These are phyloP conservation scores for Stipa capillata DNA, from an alignment of 176 grass and related monocot genomes.

Conservation along the genomic window DNA sequence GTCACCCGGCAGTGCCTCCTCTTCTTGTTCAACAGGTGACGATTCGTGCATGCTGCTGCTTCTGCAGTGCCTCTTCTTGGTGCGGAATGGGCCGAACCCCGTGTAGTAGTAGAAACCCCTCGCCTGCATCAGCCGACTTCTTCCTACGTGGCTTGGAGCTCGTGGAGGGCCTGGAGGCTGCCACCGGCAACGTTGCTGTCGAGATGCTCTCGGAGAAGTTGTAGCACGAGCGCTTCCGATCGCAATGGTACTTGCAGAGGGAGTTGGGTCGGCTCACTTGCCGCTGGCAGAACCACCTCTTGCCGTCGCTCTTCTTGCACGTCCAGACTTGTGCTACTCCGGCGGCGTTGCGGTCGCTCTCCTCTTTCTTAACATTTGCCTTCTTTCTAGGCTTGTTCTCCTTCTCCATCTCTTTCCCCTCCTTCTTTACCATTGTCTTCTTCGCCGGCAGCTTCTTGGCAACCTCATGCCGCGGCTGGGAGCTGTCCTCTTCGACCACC, in stretches of 20 bases:
- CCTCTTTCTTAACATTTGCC: constrained; percentile 5
- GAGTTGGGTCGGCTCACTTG: constrained; percentile 3
- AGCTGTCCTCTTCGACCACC: background rate
- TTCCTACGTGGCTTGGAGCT: constrained; percentile 19
- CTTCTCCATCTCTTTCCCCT: background rate
- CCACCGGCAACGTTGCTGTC: background rate
- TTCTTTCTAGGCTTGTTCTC: background rate
- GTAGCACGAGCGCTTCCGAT: no score
- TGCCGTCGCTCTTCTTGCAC: constrained; percentile 47
- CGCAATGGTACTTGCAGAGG: constrained; percentile 28
- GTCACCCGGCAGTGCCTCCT: background rate
- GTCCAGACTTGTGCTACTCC: background rate
- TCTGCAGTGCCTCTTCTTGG: constrained; percentile 28
- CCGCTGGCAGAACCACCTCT: constrained; percentile 14
- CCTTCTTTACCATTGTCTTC: background rate
- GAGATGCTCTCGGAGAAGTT: background rate
- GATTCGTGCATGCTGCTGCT: background rate
- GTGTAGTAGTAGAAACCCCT: constrained; percentile 50
- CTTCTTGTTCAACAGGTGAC: background rate
- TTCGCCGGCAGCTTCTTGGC: no score
- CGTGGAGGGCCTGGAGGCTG: background rate
- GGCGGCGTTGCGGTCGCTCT: background rate
- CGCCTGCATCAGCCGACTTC: background rate
- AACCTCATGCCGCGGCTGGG: background rate
- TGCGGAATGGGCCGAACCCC: constrained; percentile 29